Conservation (phyloP, 768 basidiomycete genomes). For the Gymnopilus dilepis region DNA sequence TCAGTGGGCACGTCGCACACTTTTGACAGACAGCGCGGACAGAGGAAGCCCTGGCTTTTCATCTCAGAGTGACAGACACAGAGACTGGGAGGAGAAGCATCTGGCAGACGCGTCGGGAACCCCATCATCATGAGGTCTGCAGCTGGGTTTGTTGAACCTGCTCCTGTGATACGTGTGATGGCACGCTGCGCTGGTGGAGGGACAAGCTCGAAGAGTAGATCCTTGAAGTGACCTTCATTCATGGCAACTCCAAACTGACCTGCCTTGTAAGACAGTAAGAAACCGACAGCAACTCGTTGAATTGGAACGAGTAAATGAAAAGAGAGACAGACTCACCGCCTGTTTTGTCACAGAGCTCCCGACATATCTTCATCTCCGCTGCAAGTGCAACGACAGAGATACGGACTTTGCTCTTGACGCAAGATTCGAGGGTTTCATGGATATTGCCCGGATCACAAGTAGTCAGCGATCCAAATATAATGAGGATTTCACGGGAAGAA, state of each 20-base stretch:
- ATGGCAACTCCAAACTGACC: conserved; percentile 95
- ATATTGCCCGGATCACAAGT: conserved; percentile 98
- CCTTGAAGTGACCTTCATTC: conserved; percentile 97
- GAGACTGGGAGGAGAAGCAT: conserved; percentile 79
- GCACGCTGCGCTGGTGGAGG: conserved; percentile 89
- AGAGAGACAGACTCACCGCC: conserved; percentile 65
- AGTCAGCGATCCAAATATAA: conserved; percentile 94
- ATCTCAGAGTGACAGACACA: conserved; percentile 95
- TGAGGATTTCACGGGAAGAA: conserved; percentile 92
- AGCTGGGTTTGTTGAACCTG: conserved; percentile 55
- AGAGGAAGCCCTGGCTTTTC: conserved; percentile 92
- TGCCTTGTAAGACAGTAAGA: conserved; percentile 32
- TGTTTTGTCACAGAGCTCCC: conserved; percentile 89
- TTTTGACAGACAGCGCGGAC: conserved; percentile 91
- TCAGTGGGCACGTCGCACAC: conserved; percentile 98
- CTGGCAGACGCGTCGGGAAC: conserved; percentile 91
- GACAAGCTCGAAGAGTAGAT: conserved; percentile 93
- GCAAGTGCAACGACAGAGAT: conserved; percentile 94
- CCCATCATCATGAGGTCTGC: conserved; percentile 99
- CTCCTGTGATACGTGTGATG: conserved; percentile 49
- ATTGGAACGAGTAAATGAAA: conserved; percentile 9
- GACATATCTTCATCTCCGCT: conserved; percentile 98
- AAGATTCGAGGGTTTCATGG: conserved; percentile 89
- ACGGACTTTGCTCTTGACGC: conserved; percentile 82
- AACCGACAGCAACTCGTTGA: neutral